These are phyloP conservation scores for Rossbeevera mucosa DNA, from an alignment of 768 basidiomycete genomes.

Conservation along the genomic window DNA sequence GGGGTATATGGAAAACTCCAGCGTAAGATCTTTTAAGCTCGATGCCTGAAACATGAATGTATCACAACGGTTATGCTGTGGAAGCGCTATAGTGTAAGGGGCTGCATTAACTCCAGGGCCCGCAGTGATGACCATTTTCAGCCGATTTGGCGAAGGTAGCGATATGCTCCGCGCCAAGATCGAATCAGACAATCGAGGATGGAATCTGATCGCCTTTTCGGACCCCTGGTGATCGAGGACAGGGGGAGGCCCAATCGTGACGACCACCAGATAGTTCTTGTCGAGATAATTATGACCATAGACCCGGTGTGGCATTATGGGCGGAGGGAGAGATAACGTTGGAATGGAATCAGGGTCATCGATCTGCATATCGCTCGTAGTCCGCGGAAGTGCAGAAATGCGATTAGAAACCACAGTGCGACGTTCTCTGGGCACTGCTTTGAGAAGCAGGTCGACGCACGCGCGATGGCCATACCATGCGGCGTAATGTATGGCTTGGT, in stretches of 20 bases:
- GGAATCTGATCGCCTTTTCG: conserved; percentile 56
- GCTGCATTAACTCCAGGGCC: conserved; percentile 78
- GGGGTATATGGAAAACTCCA: conserved; percentile 95
- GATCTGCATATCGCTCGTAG: conserved; percentile 31
- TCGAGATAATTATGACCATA: conserved; percentile 97
- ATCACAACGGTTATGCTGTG: conserved; percentile 64
- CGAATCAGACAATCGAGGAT: conserved; percentile 69
- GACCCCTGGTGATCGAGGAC: conserved; percentile 31
- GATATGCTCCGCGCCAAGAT: conserved; percentile 63
- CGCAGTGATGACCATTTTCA: conserved; percentile 95
- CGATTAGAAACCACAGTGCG: conserved; percentile 15
- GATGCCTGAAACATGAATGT: conserved; percentile 86
- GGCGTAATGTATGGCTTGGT: conserved; percentile 86
- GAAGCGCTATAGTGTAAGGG: conserved; percentile 86
- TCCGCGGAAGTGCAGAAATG: conserved; percentile 21
- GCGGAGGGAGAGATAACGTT: conserved; percentile 90
- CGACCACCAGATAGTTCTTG: conserved; percentile 77
- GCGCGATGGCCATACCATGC: conserved; percentile 90
- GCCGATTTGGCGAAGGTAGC: conserved; percentile 65
- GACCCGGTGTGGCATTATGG: conserved; percentile 95
- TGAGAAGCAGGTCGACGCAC: conserved; percentile 60
- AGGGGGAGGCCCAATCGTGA: conserved; percentile 67
- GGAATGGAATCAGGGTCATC: conserved; percentile 93
- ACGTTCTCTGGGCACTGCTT: conserved; percentile 25
- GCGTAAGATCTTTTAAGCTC: conserved; percentile 61